Conservation (phyloP, 768 basidiomycete genomes). For the Hygrophorus pudorinus region DNA sequence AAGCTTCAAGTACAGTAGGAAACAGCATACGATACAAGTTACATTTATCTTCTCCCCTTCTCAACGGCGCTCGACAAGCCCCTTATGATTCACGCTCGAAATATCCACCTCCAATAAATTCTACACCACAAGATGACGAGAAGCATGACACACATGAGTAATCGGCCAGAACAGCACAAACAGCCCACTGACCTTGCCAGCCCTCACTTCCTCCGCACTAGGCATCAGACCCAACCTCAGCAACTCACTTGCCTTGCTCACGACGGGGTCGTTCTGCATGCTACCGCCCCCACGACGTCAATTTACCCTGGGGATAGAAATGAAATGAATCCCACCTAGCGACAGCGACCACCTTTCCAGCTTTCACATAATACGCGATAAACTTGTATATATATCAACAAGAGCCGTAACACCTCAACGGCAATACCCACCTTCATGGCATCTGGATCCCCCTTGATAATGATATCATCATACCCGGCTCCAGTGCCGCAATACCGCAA, state of each 20-base stretch:
- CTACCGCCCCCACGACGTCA: constrained; percentile 20
- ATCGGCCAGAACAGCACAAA: neutral
- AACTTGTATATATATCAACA: constrained; percentile 36
- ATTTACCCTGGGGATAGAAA: neutral
- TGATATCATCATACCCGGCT: constrained; percentile 61
- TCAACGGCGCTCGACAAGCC: no score
- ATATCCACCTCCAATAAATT: constrained; percentile 33
- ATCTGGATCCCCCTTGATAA: constrained; percentile 62
- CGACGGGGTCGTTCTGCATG: constrained; percentile 78
- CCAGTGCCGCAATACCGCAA: constrained; percentile 78
- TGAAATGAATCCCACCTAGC: constrained; percentile 34
- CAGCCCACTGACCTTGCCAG: constrained; percentile 57
- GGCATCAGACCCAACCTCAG: constrained; percentile 77
- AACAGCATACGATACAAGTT: no score
- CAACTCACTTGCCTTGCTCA: constrained; percentile 69
- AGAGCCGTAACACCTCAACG: neutral
- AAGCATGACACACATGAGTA: neutral
- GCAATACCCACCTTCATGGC: constrained; percentile 57
- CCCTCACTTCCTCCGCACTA: constrained; percentile 57
- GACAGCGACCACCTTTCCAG: constrained; percentile 55
- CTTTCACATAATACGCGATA: constrained; percentile 68
- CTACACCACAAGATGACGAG: constrained; percentile 15
- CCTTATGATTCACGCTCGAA: constrained; percentile 3
- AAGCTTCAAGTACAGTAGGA: no score
- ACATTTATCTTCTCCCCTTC: no score